A percentile compares a stretch with the other conserved stretches of the same genome.
Conservation (phyloP, 2,329 filamentous ascomycete genomes). For the Aspergillus texensis region DNA sequence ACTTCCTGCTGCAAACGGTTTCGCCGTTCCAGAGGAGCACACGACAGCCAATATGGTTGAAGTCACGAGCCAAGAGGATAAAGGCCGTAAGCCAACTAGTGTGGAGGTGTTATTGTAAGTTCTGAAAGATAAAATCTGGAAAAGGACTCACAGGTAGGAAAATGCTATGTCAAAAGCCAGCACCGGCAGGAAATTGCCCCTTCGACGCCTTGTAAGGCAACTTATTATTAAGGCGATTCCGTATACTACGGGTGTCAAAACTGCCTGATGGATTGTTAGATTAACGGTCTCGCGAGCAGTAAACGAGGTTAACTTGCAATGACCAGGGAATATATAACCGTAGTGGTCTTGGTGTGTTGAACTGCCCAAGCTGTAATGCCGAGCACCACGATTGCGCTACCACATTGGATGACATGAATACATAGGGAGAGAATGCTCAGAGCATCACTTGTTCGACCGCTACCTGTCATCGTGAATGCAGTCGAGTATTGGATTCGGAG, state of each 20-base stretch:
- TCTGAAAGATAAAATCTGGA: background rate
- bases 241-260: background rate
- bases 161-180: background rate
- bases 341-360: background rate
- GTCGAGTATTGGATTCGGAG: background rate
- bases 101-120: background rate
- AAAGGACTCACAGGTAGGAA: background rate
- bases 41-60: slow-evolving; percentile 8
- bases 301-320: background rate
- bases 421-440: background rate
- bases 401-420: background rate
- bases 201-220: background rate
- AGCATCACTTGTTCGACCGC: background rate
- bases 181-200: background rate
- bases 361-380: background rate
- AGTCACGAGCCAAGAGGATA: background rate
- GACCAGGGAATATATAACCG: background rate
- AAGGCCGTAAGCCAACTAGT: background rate
- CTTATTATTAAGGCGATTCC: background rate
- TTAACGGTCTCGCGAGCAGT: background rate
- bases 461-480: background rate
- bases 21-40: slow-evolving; percentile 20
- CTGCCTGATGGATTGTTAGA: background rate
- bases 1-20: slow-evolving; percentile 22
- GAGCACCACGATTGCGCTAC: background rate